Percentiles rank a stretch among this genome's conserved stretches.
Evolutionary conservation across 169 alveolate species (phyloP).

Genomic region (Plasmodium vinckei): DNA sequence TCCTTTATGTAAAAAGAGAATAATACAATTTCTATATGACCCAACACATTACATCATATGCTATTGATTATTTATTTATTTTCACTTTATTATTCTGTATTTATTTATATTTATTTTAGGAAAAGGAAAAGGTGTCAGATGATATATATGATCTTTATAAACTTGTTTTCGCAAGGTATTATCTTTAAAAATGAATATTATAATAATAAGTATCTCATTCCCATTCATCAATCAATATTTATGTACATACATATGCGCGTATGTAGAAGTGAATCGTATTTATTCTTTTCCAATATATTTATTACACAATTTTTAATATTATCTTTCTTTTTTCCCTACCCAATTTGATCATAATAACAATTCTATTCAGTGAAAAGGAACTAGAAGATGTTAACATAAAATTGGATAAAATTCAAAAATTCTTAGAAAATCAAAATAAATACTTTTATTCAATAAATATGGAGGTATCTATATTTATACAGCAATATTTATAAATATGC

Average conservation of each 20-base stretch:
- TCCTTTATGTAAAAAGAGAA: conserved; percentile 18
- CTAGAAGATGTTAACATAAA: conserved; percentile 66
- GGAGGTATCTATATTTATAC: conserved; percentile 31
- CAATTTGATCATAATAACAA: too few species aligned
- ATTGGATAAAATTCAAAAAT: conserved; percentile 60
- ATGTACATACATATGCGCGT: too few species aligned
- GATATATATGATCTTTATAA: conserved; percentile 56
- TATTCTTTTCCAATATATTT: too few species aligned
- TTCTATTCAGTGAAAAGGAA: conserved; percentile 44
- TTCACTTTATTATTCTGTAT: not conserved
- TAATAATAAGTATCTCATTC: not conserved
- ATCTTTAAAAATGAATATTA: not conserved
- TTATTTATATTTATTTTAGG: conserved; percentile 7
- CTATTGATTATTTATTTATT: too few species aligned
- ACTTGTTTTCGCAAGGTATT: conserved; percentile 61
- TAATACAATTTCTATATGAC: not conserved
- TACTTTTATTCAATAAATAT: conserved; percentile 69
- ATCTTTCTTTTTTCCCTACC: not conserved
- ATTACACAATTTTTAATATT: not conserved
- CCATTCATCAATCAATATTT: not conserved
- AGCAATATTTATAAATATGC: not conserved
- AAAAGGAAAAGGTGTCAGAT: conserved; percentile 59
- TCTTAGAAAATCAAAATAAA: conserved; percentile 61
- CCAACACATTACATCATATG: not conserved
- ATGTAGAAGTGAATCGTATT: too few species aligned